phyloP scores from a whole-genome alignment of 1,284 basidiomycete species.

The Puccinia coronata region DNA sequence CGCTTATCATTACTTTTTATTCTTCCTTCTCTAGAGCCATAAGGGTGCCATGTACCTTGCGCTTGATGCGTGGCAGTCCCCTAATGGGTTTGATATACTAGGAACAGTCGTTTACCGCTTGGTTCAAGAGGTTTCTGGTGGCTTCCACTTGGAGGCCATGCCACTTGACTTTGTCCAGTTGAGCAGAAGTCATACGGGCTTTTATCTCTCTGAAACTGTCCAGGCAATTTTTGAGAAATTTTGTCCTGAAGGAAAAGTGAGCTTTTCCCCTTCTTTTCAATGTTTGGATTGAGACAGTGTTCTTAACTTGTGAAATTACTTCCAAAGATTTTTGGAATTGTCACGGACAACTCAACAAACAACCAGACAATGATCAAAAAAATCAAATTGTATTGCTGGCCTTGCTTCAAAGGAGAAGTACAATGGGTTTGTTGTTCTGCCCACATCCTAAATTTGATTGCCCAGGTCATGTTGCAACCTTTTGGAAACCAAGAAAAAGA shows the following conservation, averaged over 20 bases:
- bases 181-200: neutral
- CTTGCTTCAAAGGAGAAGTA: conserved; percentile 4
- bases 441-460: conserved; percentile 1
- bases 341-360: neutral
- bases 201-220: neutral
- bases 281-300: neutral
- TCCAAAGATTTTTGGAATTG: conserved; percentile 6
- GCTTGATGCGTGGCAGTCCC: no score
- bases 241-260: neutral
- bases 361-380: neutral
- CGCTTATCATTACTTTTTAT: neutral
- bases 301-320: neutral
- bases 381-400: neutral
- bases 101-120: neutral
- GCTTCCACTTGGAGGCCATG: no score
- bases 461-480: neutral
- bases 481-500: conserved; percentile 8
- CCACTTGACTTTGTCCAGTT: conserved; percentile 10
- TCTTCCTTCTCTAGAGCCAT: neutral
- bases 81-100: conserved; percentile 4
- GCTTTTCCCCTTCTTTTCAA: neutral
- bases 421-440: conserved; percentile 4
- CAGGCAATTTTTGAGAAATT: no score
- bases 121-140: neutral
- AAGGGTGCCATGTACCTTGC: neutral